Evolutionary conservation across 2,329 filamentous ascomycete species (phyloP).

Genomic region (Paecilomyces niveus): DNA sequence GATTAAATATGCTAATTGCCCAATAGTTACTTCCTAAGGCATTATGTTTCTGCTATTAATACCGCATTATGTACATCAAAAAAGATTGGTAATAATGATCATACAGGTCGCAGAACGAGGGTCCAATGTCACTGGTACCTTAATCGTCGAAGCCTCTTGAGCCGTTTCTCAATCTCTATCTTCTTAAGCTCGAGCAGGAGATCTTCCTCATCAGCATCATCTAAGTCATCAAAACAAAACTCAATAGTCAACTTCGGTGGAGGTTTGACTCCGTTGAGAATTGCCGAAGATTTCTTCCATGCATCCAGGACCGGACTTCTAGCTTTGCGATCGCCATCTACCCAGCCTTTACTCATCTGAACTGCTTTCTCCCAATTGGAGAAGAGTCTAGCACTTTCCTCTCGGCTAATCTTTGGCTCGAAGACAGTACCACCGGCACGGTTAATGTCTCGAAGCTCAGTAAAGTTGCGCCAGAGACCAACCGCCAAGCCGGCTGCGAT

Average conservation of each 20-base stretch:
- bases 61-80: too few species aligned
- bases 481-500: conserved; percentile 79
- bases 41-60: too few species aligned
- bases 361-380: conserved; percentile 67
- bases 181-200: conserved; percentile 26
- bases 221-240: conserved; percentile 19
- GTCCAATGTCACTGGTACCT: background rate
- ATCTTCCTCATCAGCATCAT: conserved; percentile 29
- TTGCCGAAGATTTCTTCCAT: conserved; percentile 6
- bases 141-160: conserved; percentile 20
- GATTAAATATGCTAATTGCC: too few species aligned
- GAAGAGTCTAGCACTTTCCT: conserved; percentile 55
- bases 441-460: conserved; percentile 67
- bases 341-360: conserved; percentile 66
- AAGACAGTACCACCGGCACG: conserved; percentile 64
- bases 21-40: too few species aligned
- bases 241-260: conserved; percentile 9
- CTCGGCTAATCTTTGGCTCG: conserved; percentile 50
- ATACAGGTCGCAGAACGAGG: too few species aligned
- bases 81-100: too few species aligned
- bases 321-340: conserved; percentile 7
- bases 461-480: conserved; percentile 67
- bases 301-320: conserved; percentile 6
- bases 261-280: conserved; percentile 10
- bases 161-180: conserved; percentile 26